These are phyloP conservation scores for Gossypium anomalum DNA, from an alignment of 345 rosid genomes.

Conservation along the genomic window DNA sequence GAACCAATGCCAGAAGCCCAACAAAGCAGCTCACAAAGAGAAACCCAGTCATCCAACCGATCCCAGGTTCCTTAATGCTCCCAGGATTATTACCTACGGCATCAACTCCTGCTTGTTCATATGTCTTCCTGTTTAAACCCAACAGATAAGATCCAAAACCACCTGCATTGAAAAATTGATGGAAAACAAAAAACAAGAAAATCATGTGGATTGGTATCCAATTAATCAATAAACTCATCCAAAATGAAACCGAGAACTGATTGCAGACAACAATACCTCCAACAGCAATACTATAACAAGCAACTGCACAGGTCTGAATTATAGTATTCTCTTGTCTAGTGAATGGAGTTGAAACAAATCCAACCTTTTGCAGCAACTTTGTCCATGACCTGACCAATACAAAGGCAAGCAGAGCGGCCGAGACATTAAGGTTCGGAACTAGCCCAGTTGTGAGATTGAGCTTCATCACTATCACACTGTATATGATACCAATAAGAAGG, in stretches of 20 bases:
- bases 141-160: conserved; percentile 91
- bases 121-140: conserved; percentile 68
- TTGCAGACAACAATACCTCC: conserved; percentile 49
- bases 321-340: conserved; percentile 90
- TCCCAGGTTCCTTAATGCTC: conserved; percentile 72
- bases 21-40: conserved; percentile 73
- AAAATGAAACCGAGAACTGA: background rate
- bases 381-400: conserved; percentile 80
- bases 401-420: conserved; percentile 84
- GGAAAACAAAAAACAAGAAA: background rate
- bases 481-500: conserved; percentile 60
- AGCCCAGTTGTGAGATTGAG: conserved; percentile 89
- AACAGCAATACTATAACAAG: conserved; percentile 85
- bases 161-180: conserved; percentile 36
- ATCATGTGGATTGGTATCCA: background rate
- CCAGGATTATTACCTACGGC: conserved; percentile 62
- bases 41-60: conserved; percentile 87
- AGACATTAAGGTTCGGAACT: conserved; percentile 93
- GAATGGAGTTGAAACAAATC: conserved; percentile 63
- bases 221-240: background rate
- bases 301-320: conserved; percentile 90
- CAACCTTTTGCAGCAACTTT: conserved; percentile 64
- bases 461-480: conserved; percentile 85
- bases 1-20: conserved; percentile 79
- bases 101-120: conserved; percentile 58